Evolutionary conservation across 345 rosid species (phyloP), one percentile per base, ranked within the genome.

Genomic region (Syzygium aqueum): DNA sequence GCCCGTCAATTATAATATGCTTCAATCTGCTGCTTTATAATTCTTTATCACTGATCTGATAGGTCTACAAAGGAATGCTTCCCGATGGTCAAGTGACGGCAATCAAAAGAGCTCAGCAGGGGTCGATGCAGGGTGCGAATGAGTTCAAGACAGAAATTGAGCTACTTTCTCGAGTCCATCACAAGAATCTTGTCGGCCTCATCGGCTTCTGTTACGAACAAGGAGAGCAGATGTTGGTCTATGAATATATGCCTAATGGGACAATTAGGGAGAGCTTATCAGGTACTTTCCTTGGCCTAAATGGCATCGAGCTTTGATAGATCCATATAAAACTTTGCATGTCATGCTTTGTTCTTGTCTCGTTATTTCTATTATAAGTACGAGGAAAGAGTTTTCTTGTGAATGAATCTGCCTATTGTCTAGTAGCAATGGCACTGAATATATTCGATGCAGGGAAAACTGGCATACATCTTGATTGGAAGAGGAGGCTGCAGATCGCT

Each of bases 81-180:
- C 85, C 93, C 17, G 99, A 95, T 89, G 97, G 99, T 57, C 98
- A 95, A 67, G 85, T 93, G 40, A 89, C 94, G 86, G 99, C 99
- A n/a, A 96, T 97, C 85, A 96, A 97, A 91, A 94, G 99, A 92
- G 98, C 99, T 89, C 97, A 95, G 89, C 94, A 92, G 67, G 99
- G 98, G 87, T 96, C 99, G 54, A 95, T 94, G 94, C 99, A 97
- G 92, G 98, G 99, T 3, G 99, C 98, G 1, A 92, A 85, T 9
- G 99, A 97, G 92, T 96, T 97, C 96, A 97, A 95, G 92, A 97
- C 97, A 40, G 99, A 97, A 89, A 97, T 97, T 51, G 99, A 97
- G 93, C 89, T 97, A 93, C 98, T 97, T 59, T 97, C 99, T 21
- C 90, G 99, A 85, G 99, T 96, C 85, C 99, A 97, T 89, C 99